Base-by-base conservation (phyloP, 2,329 filamentous ascomycete species). In the Aureobasidium sp. region DNA sequence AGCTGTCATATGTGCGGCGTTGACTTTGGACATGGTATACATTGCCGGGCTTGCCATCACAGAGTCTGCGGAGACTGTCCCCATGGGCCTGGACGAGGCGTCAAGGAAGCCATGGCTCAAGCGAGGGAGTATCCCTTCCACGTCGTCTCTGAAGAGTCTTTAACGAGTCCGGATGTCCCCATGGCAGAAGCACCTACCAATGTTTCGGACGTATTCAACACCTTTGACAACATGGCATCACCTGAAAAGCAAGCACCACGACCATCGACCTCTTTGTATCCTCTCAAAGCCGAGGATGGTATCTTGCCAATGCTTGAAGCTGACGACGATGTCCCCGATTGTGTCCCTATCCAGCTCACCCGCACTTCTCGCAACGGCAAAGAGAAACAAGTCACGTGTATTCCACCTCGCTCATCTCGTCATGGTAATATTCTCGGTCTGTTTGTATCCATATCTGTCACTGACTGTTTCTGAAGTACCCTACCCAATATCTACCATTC, bases 21-120 rank as follows among this genome's bases (percentile, higher is more conserved):
- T n/a, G 45, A 55, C 35, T 55, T 50, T 47, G 44, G 53, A 8
- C 44, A 41, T 32, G 37, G 44, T n/a, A 32, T 48, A 3, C 21
- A 55, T 17, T 55, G 53, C 24, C 35, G 35, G n/a, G 39, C 37
- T 14, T 55, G 53, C 29, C 29, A 42, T 50, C 53, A 55, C 14
- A 19, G 37, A 7, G 17, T 49, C 1, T 55, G 53, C 22, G 37
- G 22, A 42, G 41, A 48, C 6, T 55, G 53, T 32, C 53, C 53
- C 21, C 42, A 38, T 32, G 24, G 44, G 11, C n/a, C 53, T 10
- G 53, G 44, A n/a, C 12, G 17, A 41, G 39, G 53, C 11, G 21
- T 49, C 24, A 35, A 55, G n/a, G 41, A 53, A 47, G 45, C 45
- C 38, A 50, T 55, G 53, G 35, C 44, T 14, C 35, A 55, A 45